phyloP scores from a whole-genome alignment of 805 yeast genomes.

The Maudiozyma bulderi region DNA sequence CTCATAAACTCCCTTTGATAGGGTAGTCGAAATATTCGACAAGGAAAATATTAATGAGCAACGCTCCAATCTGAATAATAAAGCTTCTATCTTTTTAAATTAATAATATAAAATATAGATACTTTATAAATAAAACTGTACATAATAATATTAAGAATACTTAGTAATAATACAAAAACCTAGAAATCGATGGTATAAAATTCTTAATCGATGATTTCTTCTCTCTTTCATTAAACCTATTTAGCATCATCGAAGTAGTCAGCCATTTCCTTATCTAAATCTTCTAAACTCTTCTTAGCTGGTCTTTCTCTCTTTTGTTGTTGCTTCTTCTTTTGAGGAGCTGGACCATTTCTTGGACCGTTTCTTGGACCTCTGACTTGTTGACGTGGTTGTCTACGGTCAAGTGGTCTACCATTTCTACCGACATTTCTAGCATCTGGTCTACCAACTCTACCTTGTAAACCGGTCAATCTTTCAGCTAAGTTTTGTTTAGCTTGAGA shows the following conservation, averaged over 20 bases:
- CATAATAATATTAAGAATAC: background rate
- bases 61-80: too few species aligned
- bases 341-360: conserved; percentile 11
- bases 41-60: too few species aligned
- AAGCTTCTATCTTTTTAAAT: too few species aligned
- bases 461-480: conserved; percentile 58
- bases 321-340: conserved; percentile 28
- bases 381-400: conserved; percentile 6
- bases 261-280: conserved; percentile 96
- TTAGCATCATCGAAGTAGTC: conserved; percentile 64
- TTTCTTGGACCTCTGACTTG: conserved; percentile 2
- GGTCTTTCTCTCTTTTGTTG: conserved; percentile 33
- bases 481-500: conserved; percentile 45
- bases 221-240: conserved; percentile 1
- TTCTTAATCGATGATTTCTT: too few species aligned
- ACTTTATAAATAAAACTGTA: background rate
- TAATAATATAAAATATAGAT: background rate
- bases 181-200: too few species aligned
- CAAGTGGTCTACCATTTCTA: conserved; percentile 1
- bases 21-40: background rate
- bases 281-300: conserved; percentile 72
- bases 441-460: conserved; percentile 11
- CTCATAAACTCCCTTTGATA: background rate
- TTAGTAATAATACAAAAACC: background rate
- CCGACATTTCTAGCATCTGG: conserved; percentile 3